Conservation (phyloP, 148 eudicot genomes). For the Camellia granthamiana region DNA sequence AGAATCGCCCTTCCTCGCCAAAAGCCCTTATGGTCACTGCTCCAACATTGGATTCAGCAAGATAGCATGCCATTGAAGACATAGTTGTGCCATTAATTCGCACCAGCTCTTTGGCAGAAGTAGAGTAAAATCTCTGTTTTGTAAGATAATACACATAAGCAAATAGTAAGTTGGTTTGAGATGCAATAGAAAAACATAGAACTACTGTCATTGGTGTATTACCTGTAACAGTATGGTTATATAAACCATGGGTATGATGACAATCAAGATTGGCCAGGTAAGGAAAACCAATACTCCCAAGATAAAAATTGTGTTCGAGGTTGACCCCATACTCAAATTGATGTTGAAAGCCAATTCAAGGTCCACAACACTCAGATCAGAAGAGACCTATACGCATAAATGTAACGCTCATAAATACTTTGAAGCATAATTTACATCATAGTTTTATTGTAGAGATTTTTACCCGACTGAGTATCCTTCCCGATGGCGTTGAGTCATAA, state of each 20-base stretch:
- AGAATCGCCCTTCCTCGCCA: slow-evolving; percentile 47
- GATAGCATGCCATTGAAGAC: slow-evolving; percentile 48
- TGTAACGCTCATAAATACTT: background rate
- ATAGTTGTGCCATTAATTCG: slow-evolving; percentile 64
- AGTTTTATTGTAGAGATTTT: background rate
- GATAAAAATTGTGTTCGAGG: slow-evolving; percentile 34
- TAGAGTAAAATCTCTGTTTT: slow-evolving; percentile 44
- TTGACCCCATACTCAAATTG: slow-evolving; percentile 26
- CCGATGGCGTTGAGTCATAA: slow-evolving; percentile 62
- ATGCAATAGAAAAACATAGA: background rate
- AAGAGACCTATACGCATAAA: slow-evolving; percentile 34
- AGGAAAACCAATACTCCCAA: slow-evolving; percentile 43
- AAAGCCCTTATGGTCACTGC: slow-evolving; percentile 62
- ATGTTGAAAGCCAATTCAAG: slow-evolving; percentile 25
- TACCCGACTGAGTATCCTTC: slow-evolving; percentile 67
- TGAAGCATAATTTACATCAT: background rate
- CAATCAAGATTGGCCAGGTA: slow-evolving; percentile 56
- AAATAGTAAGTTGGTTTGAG: too few species aligned
- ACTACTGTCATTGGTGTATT: background rate
- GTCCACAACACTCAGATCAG: slow-evolving; percentile 50
- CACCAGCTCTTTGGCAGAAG: slow-evolving; percentile 61
- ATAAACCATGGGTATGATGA: slow-evolving; percentile 44
- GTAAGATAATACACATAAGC: background rate
- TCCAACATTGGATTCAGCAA: slow-evolving; percentile 56
- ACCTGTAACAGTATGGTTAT: slow-evolving; percentile 55